Conservation (phyloP, 306 rosid genomes). For the Vachellia collinsii region DNA sequence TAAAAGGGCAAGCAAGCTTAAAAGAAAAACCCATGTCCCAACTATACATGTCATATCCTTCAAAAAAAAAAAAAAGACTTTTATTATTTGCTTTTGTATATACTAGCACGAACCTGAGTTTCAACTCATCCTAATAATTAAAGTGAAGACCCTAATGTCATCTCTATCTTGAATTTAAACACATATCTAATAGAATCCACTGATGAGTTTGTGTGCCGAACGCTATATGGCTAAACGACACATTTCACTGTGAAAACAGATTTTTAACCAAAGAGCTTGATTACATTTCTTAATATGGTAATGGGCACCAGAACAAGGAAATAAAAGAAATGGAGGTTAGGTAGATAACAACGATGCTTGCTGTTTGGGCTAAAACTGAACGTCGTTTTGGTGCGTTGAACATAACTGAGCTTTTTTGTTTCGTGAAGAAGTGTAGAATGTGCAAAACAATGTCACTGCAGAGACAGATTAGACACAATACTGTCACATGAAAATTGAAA, state of each 20-base stretch:
- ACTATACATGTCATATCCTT: background rate
- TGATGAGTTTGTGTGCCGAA: background rate
- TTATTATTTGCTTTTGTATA: background rate
- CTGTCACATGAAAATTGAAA: constrained; percentile 40
- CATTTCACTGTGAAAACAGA: background rate
- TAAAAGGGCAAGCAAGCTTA: constrained; percentile 26
- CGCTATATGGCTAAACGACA: background rate
- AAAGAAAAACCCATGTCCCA: constrained; percentile 6
- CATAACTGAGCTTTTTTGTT: constrained; percentile 38
- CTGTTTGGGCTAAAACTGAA: constrained; percentile 38
- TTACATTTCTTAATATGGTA: constrained; percentile 14
- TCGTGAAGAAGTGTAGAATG: constrained; percentile 39
- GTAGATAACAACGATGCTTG: constrained; percentile 41
- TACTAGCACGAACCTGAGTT: background rate
- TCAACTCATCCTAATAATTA: constrained; percentile 1
- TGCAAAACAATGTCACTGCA: constrained; percentile 11
- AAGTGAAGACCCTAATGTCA: background rate
- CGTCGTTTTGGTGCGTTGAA: constrained; percentile 41
- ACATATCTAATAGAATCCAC: background rate
- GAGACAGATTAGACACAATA: constrained; percentile 19
- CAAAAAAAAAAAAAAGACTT: background rate
- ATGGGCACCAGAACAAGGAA: constrained; percentile 33
- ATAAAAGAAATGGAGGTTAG: constrained; percentile 41
- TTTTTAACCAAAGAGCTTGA: constrained; percentile 10
- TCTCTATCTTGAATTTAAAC: constrained; percentile 24